Percentiles rank a stretch among this genome's conserved stretches.
Conservation (phyloP, 148 eudicot genomes). For the Chenopodium quinoa region DNA sequence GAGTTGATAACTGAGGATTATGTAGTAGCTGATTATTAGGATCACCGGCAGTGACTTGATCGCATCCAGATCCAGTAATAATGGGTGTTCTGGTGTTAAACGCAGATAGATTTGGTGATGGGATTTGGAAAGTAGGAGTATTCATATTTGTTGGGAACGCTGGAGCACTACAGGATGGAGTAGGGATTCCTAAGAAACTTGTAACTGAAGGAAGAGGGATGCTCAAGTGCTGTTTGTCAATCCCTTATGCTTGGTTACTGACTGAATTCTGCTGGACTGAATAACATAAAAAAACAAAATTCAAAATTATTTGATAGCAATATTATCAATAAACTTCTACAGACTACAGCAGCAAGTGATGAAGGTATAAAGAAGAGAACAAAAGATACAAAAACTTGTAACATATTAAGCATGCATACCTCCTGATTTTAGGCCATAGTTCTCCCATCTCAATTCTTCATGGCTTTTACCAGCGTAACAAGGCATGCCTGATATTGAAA, state of each 20-base stretch:
- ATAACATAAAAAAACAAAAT: neutral
- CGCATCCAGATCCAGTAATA: neutral
- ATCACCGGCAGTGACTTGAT: neutral
- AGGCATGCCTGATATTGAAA: constrained; percentile 45
- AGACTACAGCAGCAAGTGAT: neutral
- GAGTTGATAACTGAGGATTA: neutral
- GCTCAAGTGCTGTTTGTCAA: constrained; percentile 1
- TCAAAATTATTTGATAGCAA: neutral
- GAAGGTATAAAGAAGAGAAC: neutral
- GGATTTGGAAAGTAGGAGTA: neutral
- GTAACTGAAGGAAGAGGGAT: constrained; percentile 10
- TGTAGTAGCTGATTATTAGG: neutral
- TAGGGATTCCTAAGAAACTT: constrained; percentile 6
- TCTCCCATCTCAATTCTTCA: constrained; percentile 55
- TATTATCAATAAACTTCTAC: neutral
- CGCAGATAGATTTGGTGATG: constrained; percentile 5
- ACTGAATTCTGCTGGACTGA: constrained; percentile 4
- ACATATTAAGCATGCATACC: constrained; percentile 32
- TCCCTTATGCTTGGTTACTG: constrained; percentile 19
- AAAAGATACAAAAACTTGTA: neutral
- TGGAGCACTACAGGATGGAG: constrained; percentile 1
- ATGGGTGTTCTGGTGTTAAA: neutral
- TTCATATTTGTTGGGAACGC: constrained; percentile 7
- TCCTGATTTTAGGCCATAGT: constrained; percentile 27
- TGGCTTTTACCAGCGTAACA: constrained; percentile 40